A percentile compares a stretch with the other conserved stretches of the same genome.
Conservation (phyloP, 2,329 filamentous ascomycete species). For the Scedosporium apiospermum region DNA sequence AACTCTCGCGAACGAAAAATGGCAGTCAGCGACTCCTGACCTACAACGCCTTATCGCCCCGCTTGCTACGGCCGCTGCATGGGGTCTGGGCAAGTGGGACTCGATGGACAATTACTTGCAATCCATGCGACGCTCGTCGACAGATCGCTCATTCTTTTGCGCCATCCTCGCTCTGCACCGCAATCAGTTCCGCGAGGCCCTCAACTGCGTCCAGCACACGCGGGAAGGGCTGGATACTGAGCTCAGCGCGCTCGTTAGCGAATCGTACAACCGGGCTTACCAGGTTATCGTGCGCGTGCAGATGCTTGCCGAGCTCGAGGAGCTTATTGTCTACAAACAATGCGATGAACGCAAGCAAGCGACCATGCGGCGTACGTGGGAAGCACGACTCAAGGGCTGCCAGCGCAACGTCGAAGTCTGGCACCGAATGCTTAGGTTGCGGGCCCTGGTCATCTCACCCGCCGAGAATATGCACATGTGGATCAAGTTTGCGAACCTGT, state of each 20-base stretch:
- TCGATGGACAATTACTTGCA: slow-evolving; percentile 95
- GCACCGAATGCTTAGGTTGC: slow-evolving; percentile 94
- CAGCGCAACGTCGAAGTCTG: slow-evolving; percentile 97
- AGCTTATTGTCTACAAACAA: slow-evolving; percentile 97
- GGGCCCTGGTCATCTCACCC: slow-evolving; percentile 83
- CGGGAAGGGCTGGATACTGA: slow-evolving; percentile 92
- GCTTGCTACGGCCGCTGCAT: slow-evolving; percentile 88
- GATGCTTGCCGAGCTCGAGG: slow-evolving; percentile 97
- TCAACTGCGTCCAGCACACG: slow-evolving; percentile 82
- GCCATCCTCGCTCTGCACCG: slow-evolving; percentile 91
- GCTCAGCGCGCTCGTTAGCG: slow-evolving; percentile 88
- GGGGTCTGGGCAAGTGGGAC: slow-evolving; percentile 95
- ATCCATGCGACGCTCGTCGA: slow-evolving; percentile 88
- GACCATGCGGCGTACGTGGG: slow-evolving; percentile 90
- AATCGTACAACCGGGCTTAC: slow-evolving; percentile 96
- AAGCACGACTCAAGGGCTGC: slow-evolving; percentile 85
- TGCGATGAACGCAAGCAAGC: slow-evolving; percentile 84
- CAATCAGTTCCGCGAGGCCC: slow-evolving; percentile 88
- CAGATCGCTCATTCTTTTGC: slow-evolving; percentile 94
- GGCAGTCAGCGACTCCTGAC: slow-evolving; percentile 80
- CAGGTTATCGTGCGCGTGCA: slow-evolving; percentile 96
- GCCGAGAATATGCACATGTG: slow-evolving; percentile 97
- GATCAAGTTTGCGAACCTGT: slow-evolving; percentile 98
- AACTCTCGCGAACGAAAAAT: slow-evolving; percentile 81
- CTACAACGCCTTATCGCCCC: slow-evolving; percentile 87